phyloP scores from a whole-genome alignment of 768 basidiomycete genomes.

The Panus rudis region DNA sequence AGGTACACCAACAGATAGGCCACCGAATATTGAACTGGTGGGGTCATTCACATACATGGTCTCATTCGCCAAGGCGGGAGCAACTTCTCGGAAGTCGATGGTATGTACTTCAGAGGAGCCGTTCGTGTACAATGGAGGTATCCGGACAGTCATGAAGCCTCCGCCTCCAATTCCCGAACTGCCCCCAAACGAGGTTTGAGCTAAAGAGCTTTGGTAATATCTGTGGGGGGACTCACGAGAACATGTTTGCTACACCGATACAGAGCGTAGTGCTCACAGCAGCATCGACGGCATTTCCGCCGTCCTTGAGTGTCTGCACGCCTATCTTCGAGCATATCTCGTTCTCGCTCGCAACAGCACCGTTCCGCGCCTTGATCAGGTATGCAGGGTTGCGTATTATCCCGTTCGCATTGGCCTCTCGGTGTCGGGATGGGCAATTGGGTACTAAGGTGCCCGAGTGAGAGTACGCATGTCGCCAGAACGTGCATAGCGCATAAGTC shows the following conservation, averaged over 20 bases:
- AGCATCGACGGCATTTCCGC: slow-evolving; percentile 90
- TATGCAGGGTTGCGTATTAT: slow-evolving; percentile 49
- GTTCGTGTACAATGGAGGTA: slow-evolving; percentile 45
- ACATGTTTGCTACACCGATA: slow-evolving; percentile 81
- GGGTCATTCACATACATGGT: slow-evolving; percentile 70
- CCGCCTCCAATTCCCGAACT: slow-evolving; percentile 86
- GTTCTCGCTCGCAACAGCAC: slow-evolving; percentile 89
- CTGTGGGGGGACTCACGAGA: slow-evolving; percentile 50
- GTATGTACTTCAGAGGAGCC: slow-evolving; percentile 54
- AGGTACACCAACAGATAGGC: slow-evolving; percentile 84
- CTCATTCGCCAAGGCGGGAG: slow-evolving; percentile 61
- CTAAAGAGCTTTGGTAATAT: slow-evolving; percentile 7
- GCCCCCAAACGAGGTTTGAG: slow-evolving; percentile 3
- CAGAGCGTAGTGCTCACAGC: slow-evolving; percentile 77
- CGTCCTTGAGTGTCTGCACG: slow-evolving; percentile 64
- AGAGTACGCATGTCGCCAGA: no score
- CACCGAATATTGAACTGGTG: slow-evolving; percentile 55
- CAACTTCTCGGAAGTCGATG: slow-evolving; percentile 87
- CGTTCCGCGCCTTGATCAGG: slow-evolving; percentile 56
- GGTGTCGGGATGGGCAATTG: no score
- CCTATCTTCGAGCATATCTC: slow-evolving; percentile 81
- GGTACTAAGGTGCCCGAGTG: no score
- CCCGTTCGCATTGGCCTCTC: no score
- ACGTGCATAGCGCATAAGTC: no score
- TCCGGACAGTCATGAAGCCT: slow-evolving; percentile 78